Percentiles rank a stretch among this genome's conserved stretches.
Conservation (phyloP, 257 asterid species). For the Capsicum rhomboideum region DNA sequence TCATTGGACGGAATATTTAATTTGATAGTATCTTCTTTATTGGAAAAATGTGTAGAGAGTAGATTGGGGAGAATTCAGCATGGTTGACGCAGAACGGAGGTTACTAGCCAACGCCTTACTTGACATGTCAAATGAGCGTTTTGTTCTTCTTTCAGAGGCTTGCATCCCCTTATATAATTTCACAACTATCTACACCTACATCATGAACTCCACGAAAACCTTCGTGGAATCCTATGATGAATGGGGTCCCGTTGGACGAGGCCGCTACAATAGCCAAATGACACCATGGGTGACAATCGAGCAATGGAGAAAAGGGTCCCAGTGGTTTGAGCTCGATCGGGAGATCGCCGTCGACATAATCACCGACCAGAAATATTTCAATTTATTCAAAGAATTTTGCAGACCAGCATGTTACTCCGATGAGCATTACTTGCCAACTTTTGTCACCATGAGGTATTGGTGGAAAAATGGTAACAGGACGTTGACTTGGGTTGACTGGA, state of each 20-base stretch:
- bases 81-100: constrained; percentile 85
- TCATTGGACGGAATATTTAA: not conserved
- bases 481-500: constrained; percentile 89
- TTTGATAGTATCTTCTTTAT: not conserved
- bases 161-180: constrained; percentile 70
- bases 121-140: constrained; percentile 70
- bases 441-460: constrained; percentile 30
- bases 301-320: constrained; percentile 75
- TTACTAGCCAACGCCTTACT: constrained; percentile 76
- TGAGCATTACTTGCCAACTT: constrained; percentile 75
- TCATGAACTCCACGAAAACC: constrained; percentile 35
- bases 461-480: constrained; percentile 43
- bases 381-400: constrained; percentile 36
- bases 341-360: constrained; percentile 42
- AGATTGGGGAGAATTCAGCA: constrained; percentile 74
- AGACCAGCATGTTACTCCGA: constrained; percentile 66
- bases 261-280: constrained; percentile 56
- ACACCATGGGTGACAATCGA: constrained; percentile 27
- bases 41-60: constrained; percentile 15
- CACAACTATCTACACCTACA: constrained; percentile 37
- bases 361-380: constrained; percentile 24
- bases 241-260: constrained; percentile 55
- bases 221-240: constrained; percentile 54
- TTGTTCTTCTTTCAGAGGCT: constrained; percentile 71
- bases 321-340: constrained; percentile 65